Percentiles rank a stretch among this genome's conserved stretches.
Conservation (phyloP, 208 protist species). For the Trypanosoma vivax region DNA sequence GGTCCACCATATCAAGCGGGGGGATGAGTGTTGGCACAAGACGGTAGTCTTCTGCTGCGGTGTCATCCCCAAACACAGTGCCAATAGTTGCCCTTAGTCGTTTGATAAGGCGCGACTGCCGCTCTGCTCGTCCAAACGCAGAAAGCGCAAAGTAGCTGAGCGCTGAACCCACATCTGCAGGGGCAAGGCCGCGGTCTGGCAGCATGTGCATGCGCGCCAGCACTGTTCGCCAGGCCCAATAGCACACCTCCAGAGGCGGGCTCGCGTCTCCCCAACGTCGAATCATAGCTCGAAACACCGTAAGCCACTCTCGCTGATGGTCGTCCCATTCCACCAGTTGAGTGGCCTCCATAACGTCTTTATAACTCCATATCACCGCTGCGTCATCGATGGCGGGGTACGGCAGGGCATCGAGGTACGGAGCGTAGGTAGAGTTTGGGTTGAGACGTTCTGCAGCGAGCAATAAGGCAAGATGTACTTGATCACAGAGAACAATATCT, state of each 20-base stretch:
- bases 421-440: slow-evolving; percentile 24
- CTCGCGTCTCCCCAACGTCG: slow-evolving; percentile 28
- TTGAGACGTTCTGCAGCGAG: slow-evolving; percentile 56
- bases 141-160: slow-evolving; percentile 62
- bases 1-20: slow-evolving; percentile 60
- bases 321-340: slow-evolving; percentile 79
- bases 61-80: slow-evolving; percentile 30
- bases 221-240: slow-evolving; percentile 75
- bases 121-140: slow-evolving; percentile 39
- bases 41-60: slow-evolving; percentile 36
- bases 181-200: slow-evolving; percentile 38
- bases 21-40: slow-evolving; percentile 72
- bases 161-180: slow-evolving; percentile 40
- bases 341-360: slow-evolving; percentile 58
- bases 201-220: slow-evolving; percentile 70
- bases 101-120: slow-evolving; percentile 31
- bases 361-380: slow-evolving; percentile 48
- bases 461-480: slow-evolving; percentile 63
- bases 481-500: slow-evolving; percentile 65
- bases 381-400: slow-evolving; percentile 67
- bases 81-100: slow-evolving; percentile 28
- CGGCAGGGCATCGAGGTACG: slow-evolving; percentile 64
- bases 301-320: slow-evolving; percentile 66
- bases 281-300: slow-evolving; percentile 38
- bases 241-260: slow-evolving; percentile 62